These are phyloP conservation scores for Psilocybe sp. DNA, from an alignment of 768 basidiomycete genomes.

Conservation along the genomic window DNA sequence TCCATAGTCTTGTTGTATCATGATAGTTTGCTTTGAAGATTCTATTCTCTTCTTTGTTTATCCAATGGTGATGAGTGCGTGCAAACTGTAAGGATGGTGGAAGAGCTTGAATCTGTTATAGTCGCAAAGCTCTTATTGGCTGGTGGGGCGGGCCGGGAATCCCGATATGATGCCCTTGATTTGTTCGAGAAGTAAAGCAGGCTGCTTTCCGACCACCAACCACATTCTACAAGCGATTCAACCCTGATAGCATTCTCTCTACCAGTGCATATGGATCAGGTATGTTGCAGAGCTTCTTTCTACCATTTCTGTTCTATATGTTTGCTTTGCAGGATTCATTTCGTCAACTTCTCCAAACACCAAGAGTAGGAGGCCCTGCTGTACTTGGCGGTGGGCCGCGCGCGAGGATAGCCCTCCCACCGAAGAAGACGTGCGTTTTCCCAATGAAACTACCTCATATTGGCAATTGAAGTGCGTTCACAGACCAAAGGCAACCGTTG, in stretches of 20 bases:
- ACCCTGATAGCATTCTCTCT: background rate
- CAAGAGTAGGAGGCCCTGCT: conserved; percentile 17
- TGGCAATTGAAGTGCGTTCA: conserved; percentile 11
- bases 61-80: too few relatives aligned
- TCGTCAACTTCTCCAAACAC: conserved; percentile 43
- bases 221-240: too few relatives aligned
- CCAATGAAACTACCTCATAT: background rate
- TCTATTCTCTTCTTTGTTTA: too few relatives aligned
- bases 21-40: too few relatives aligned
- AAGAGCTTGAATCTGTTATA: too few relatives aligned
- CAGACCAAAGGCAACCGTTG: conserved; percentile 41
- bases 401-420: conserved; percentile 28
- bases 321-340: conserved; percentile 51
- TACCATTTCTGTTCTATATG: background rate
- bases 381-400: conserved; percentile 17
- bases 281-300: conserved; percentile 8
- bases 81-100: too few relatives aligned
- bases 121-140: too few relatives aligned
- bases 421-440: conserved; percentile 27
- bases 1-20: too few relatives aligned
- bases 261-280: conserved; percentile 30
- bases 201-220: too few relatives aligned
- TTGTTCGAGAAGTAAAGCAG: too few relatives aligned
- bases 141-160: too few relatives aligned
- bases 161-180: too few relatives aligned